Base-by-base conservation (phyloP, 2,329 filamentous ascomycete species). In the Periconia sp. region DNA sequence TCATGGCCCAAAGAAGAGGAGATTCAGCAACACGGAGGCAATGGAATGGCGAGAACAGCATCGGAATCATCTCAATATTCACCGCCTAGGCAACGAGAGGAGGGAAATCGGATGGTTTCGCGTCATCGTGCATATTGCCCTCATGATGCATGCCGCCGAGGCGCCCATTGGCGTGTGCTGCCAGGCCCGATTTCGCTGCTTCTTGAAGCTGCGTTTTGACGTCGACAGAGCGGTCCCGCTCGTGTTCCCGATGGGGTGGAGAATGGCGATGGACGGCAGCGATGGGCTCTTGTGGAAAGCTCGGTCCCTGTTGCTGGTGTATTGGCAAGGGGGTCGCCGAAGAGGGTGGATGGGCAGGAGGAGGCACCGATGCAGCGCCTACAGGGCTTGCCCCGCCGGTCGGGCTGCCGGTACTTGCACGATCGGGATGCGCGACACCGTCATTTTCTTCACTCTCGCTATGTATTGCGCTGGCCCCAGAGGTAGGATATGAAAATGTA, bases 131-230 rank as follows among this genome's bases (percentile, higher is more conserved):
- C 13, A 58, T 41, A 19, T 49, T 47, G 15, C 45, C 52, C 10
- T 53, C 57, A 7, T 56, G 55, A 7, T 56, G 55, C 14, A 58
- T 41, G 20, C 49, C 53, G 33, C 55, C 49, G 15, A 68, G 23
- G 23, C 63, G 52, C 15, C 62, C 53, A 45, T 57, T 62, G 3
- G 64, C 58, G 41, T 72, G 70, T 6, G 69, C 69, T 27, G 23
- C 33, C n/a, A 72, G 63, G 33, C 67, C 55, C 1, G 62, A 66
- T 50, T 72, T 66, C 7, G 69, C 68, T 3, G 70, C 70, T 55
- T 73, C 70, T 40, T 72, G 69, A 27, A 73, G 51, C 44, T 73
- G 70, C 0, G 58, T 59, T 43, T 71, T 66, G 6, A 65, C 58
- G 11, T 61, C 59, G 18, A 27, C 47, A 2, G 37, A 23, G 10